Conservation (phyloP, 1,139 yeast species). For the Candida glucosophila region DNA sequence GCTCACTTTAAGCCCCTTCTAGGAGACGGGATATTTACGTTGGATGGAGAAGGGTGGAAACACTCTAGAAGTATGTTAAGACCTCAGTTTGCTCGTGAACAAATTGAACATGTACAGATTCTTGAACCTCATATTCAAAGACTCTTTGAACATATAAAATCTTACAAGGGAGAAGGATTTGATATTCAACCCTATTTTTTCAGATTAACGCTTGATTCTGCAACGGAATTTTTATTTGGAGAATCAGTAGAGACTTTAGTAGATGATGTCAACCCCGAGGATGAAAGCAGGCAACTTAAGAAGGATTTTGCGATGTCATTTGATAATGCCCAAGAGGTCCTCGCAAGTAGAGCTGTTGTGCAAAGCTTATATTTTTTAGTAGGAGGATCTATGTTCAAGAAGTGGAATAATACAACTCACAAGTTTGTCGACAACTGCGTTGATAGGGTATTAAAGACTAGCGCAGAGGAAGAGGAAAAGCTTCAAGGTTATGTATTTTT, state of each 20-base stretch:
- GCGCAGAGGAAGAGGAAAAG: constrained; percentile 20
- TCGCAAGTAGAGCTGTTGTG: constrained; percentile 28
- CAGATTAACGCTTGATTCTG: constrained; percentile 46
- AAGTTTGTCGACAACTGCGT: constrained; percentile 24
- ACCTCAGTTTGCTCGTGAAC: constrained; percentile 52
- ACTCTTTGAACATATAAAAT: constrained; percentile 24
- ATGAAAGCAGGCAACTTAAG: constrained; percentile 19
- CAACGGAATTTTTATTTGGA: constrained; percentile 54
- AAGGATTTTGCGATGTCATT: constrained; percentile 35
- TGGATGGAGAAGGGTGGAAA: constrained; percentile 50
- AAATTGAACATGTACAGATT: constrained; percentile 39
- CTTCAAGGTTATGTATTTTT: constrained; percentile 40
- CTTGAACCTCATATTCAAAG: constrained; percentile 40
- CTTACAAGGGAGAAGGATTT: constrained; percentile 20
- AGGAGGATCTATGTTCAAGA: constrained; percentile 23
- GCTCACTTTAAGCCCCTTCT: constrained; percentile 32
- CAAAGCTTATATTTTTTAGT: constrained; percentile 28
- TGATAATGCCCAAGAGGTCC: constrained; percentile 27
- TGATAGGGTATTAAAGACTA: constrained; percentile 17
- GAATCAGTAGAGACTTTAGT: constrained; percentile 37
- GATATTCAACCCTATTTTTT: constrained; percentile 44
- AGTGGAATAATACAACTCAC: constrained; percentile 22
- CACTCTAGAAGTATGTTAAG: constrained; percentile 50
- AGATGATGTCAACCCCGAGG: constrained; percentile 10
- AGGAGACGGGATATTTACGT: constrained; percentile 52